Evolutionary conservation across 441 rosid genomes (phyloP).

Genomic region (Dalechampia spathulata): DNA sequence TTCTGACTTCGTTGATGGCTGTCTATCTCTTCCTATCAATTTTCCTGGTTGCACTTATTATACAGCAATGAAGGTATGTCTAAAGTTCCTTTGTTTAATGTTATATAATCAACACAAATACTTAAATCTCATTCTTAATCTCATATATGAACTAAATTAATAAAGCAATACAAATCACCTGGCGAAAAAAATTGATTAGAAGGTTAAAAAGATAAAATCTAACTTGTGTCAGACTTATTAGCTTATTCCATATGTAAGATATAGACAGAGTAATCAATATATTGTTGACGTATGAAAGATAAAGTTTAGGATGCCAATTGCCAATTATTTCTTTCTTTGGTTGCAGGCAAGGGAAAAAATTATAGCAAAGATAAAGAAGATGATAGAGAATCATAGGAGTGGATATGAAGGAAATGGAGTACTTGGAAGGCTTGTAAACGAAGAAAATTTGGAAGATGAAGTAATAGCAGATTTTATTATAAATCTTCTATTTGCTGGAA

Average conservation of each 20-base stretch:
- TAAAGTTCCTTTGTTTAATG: background rate
- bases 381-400: constrained; percentile 28
- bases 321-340: background rate
- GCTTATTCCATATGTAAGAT: too few relatives aligned
- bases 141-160: too few relatives aligned
- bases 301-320: background rate
- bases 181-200: too few relatives aligned
- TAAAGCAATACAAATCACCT: too few relatives aligned
- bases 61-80: constrained; percentile 62
- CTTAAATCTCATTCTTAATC: too few relatives aligned
- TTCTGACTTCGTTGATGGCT: constrained; percentile 81
- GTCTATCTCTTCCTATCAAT: constrained; percentile 74
- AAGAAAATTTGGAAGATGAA: constrained; percentile 57
- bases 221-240: too few relatives aligned
- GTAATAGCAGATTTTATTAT: constrained; percentile 66
- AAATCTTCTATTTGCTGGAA: constrained; percentile 81
- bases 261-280: too few relatives aligned
- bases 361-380: constrained; percentile 51
- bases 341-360: constrained; percentile 60
- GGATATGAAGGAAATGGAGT: constrained; percentile 33
- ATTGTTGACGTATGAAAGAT: too few relatives aligned
- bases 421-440: constrained; percentile 56
- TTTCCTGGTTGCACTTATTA: constrained; percentile 70
- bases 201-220: too few relatives aligned
- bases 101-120: too few relatives aligned